Evolutionary conservation across 768 basidiomycete species (phyloP).

Genomic region (Lentinula sp.): DNA sequence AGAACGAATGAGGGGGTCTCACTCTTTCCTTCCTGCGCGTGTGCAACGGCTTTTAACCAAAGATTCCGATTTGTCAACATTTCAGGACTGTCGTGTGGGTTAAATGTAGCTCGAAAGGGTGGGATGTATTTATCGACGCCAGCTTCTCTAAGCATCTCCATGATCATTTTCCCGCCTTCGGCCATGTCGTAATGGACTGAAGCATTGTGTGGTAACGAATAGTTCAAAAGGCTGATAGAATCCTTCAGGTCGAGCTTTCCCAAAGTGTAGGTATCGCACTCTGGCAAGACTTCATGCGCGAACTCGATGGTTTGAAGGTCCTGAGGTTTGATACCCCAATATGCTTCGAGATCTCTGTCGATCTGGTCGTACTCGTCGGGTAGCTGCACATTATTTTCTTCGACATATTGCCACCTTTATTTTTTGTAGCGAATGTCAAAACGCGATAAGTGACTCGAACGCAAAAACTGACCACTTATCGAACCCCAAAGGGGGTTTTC

Average conservation of each 20-base stretch:
- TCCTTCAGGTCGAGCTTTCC: conserved; percentile 20
- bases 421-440: not conserved
- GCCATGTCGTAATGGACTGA: conserved; percentile 19
- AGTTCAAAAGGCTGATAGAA: not conserved
- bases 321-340: conserved; percentile 58
- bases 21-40: not conserved
- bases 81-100: conserved; percentile 44
- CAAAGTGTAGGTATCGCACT: conserved; percentile 31
- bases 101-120: conserved; percentile 44
- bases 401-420: conserved; percentile 49
- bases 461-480: conserved; percentile 69
- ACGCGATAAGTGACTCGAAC: not conserved
- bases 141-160: conserved; percentile 27
- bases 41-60: not conserved
- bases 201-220: not conserved
- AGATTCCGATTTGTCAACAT: conserved; percentile 23
- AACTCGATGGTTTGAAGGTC: conserved; percentile 30
- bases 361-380: conserved; percentile 85
- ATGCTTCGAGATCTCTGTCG: conserved; percentile 71
- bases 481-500: conserved; percentile 81
- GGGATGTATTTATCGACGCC: conserved; percentile 36
- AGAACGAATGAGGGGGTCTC: not conserved
- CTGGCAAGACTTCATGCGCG: conserved; percentile 23
- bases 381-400: conserved; percentile 65
- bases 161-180: conserved; percentile 24